Evolutionary conservation across 202 grass and related monocot species (phyloP), one percentile per base, ranked within the genome.

Genomic region (Saccharum hybrid): DNA sequence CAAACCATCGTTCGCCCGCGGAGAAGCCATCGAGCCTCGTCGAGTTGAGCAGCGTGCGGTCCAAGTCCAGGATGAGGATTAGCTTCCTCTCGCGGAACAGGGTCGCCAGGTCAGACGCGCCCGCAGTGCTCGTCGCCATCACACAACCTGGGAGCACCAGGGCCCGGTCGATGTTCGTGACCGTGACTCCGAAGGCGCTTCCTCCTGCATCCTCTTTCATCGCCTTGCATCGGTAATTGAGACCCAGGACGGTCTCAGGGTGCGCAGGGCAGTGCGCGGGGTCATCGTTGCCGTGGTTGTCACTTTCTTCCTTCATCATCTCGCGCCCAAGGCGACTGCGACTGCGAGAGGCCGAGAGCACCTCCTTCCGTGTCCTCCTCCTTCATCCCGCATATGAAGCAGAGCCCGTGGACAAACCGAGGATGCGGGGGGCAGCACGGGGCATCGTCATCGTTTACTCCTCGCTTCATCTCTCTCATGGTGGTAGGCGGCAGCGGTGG

Each of bases 21-120:
- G 45, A 87, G 60, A 96, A 8, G 6, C 89, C 65, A 6, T 4
- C 9, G 49, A 89, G 8, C 3, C 12, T 30, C 63, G 68, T 81
- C 5, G 88, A 91, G 78, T 96, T 85, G 36, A 93, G 78, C 38
- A 96, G 78, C 31, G 93, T 93, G 76, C 89, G 84, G n/a, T 92
- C 90, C 69, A 96, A 62, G 69, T 93, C 90, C 63, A 96, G 68
- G 37, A 96, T 38, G 34, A 96, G 66, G 22, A 85, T 85, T 36
- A 91, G 70, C 76, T 91, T 96, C 77, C 79, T 93, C 36, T 89
- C 46, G 46, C 46, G 46, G 46, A 49, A 15, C 10, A 49, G 14
- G 46, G 13, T 49, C 46, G 0, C 46, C 46, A 15, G 3, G 46
- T 49, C 72, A 13, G 67, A 64, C 23, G 68, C 78, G 28, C 82